These are phyloP conservation scores for Hypoxylon sp. DNA, from an alignment of 2,329 filamentous ascomycete species.

Conservation along the genomic window DNA sequence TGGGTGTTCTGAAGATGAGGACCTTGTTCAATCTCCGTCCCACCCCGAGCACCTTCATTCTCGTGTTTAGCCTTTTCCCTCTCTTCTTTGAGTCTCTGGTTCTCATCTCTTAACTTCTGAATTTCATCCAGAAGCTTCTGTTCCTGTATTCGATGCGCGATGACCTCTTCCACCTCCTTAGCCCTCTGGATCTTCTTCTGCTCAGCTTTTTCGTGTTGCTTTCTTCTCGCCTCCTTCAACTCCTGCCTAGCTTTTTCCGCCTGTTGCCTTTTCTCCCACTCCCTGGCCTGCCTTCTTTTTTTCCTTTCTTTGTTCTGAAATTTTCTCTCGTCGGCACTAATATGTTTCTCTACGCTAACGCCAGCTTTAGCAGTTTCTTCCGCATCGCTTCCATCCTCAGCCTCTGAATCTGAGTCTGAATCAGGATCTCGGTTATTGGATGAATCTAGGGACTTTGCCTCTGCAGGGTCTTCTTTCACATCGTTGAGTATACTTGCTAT, in stretches of 20 bases:
- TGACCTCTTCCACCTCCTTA: background rate
- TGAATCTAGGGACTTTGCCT: background rate
- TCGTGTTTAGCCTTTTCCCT: background rate
- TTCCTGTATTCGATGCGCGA: background rate
- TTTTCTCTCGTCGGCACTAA: constrained; percentile 7
- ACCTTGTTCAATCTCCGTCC: background rate
- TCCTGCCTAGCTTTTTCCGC: constrained; percentile 15
- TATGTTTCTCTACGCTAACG: background rate
- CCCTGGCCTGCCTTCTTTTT: constrained; percentile 9
- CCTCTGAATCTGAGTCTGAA: background rate
- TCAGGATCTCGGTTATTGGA: background rate
- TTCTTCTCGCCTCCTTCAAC: constrained; percentile 29
- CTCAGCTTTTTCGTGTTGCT: constrained; percentile 19
- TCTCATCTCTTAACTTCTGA: background rate
- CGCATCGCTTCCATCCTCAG: background rate
- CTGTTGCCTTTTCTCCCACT: constrained; percentile 25
- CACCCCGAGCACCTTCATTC: background rate
- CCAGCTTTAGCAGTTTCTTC: background rate
- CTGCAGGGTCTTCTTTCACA: background rate
- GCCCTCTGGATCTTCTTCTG: constrained; percentile 5
- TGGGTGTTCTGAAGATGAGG: background rate
- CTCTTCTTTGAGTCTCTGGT: background rate
- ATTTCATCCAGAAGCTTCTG: background rate
- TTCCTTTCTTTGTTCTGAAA: constrained; percentile 20
- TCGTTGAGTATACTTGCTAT: background rate